phyloP scores from a whole-genome alignment of 345 rosid species.

The Toxicodendron radicans region DNA sequence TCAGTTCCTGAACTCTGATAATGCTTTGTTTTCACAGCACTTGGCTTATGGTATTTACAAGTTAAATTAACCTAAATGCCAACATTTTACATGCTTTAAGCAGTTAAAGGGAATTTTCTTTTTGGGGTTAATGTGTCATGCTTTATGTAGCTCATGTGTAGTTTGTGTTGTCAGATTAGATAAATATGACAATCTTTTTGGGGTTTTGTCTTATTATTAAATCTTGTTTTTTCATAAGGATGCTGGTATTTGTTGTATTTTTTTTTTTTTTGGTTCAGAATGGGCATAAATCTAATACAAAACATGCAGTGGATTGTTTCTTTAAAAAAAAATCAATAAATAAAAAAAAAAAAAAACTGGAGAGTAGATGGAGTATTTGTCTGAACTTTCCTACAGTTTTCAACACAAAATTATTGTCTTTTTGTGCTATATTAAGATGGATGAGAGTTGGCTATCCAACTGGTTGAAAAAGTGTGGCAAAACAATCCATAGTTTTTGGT shows the following conservation, averaged over 20 bases:
- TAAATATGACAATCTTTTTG: neutral
- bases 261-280: neutral
- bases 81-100: too few species aligned
- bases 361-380: neutral
- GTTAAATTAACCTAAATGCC: too few species aligned
- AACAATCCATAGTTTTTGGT: neutral
- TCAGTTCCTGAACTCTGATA: constrained; percentile 7
- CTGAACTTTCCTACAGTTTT: neutral
- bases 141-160: neutral
- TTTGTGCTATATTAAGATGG: neutral
- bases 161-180: neutral
- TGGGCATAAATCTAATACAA: neutral
- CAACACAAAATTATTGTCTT: neutral
- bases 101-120: neutral
- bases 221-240: neutral
- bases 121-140: neutral
- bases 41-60: too few species aligned
- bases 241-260: neutral
- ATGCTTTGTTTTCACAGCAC: neutral
- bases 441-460: neutral
- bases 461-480: neutral
- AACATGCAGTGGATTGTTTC: too few species aligned
- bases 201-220: neutral
- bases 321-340: too few species aligned
- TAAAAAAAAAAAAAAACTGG: neutral